These are phyloP conservation scores for Syzygium aromaticum DNA, from an alignment of 345 rosid species.

Conservation along the genomic window DNA sequence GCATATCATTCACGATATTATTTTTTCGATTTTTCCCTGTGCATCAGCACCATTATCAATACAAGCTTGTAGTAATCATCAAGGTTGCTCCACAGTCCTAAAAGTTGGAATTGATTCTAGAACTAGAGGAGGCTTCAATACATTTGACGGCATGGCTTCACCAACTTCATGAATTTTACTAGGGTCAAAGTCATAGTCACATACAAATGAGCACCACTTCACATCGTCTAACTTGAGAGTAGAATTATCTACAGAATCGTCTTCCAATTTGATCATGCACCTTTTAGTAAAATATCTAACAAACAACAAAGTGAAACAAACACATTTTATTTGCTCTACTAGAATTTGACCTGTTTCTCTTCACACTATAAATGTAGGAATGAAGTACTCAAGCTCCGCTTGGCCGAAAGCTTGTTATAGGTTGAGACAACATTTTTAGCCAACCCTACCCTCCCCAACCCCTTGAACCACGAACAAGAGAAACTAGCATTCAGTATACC, in stretches of 20 bases:
- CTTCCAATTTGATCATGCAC: not conserved
- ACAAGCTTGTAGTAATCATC: not conserved
- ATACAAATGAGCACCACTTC: not conserved
- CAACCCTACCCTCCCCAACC: not conserved
- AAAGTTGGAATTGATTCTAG: not conserved
- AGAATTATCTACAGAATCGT: not conserved
- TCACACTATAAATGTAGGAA: not conserved
- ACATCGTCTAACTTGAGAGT: not conserved
- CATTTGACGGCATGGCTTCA: not conserved
- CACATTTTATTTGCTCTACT: not conserved
- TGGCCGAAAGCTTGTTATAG: not conserved
- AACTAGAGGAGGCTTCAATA: not conserved
- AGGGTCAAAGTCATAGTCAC: not conserved
- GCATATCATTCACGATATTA: no score
- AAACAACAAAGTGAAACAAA: not conserved
- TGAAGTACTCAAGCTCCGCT: not conserved
- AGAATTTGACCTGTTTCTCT: not conserved
- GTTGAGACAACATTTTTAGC: not conserved
- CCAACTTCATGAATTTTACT: not conserved
- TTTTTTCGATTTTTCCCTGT: not conserved
- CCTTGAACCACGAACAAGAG: not conserved
- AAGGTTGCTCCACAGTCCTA: not conserved
- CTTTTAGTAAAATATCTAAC: not conserved
- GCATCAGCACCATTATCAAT: not conserved
- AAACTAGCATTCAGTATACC: not conserved